Base-by-base conservation (phyloP, 257 asterid genomes). In the Ligustrum vulgare region DNA sequence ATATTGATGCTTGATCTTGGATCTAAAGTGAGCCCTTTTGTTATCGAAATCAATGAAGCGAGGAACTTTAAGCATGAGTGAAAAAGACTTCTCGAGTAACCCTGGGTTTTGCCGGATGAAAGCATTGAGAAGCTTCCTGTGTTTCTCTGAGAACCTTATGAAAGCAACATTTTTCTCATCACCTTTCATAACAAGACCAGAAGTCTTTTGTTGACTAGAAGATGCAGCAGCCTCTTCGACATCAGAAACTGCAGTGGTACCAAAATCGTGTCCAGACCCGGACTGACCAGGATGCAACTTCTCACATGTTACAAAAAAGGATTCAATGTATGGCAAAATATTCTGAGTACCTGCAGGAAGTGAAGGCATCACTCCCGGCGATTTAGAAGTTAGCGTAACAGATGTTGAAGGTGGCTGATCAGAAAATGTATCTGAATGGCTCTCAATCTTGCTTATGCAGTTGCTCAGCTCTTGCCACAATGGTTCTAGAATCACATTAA, bases 321-420 rank as follows among this genome's bases (percentile, higher is more conserved):
- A 93, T 79, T 93, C 98, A 62, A 93, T 90, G 77, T 93, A 93
- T 2, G 98, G 98, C 84, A 93, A 82, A 70, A 93, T 89, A 78
- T 90, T 93, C 85, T 93, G 98, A 72, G 97, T 85, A 28, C 98
- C 98, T 0, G 97, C 90, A 34, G 98, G 98, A 74, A 93, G 97
- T 5, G 96, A 90, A 54, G 96, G 87, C 83, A 85, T 87, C 5
- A 84, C 82, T 33, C 89, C 84, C 23, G 94, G 84, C 33, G 95
- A 89, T 79, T 81, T 90, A 71, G 88, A 70, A 51, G 77, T 76
- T 36, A 77, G 67, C 36, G 78, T 35, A 72, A 81, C 79, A 35
- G 96, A 78, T 18, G 35, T 25, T 1, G 94, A 83, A 25, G 80
- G 80, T 73, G 91, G 75, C 69, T 35, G 70, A 75, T 87, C 97